These are phyloP conservation scores for Tolypocladium endophyticum DNA, from an alignment of 2,329 filamentous ascomycete genomes.

Conservation along the genomic window DNA sequence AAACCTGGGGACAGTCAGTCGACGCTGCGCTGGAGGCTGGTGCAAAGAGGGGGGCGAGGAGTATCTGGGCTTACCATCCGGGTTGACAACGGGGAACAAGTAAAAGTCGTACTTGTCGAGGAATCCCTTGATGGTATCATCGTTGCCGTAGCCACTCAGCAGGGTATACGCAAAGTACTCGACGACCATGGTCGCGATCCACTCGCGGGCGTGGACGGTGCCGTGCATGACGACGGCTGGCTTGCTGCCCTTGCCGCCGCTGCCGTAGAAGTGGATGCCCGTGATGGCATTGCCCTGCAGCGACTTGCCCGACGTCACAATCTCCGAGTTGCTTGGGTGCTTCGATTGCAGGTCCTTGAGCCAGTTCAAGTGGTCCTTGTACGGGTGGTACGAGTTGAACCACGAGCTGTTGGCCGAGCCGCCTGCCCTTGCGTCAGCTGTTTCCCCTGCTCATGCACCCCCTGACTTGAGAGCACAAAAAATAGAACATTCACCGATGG, in stretches of 20 bases:
- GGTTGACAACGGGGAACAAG: constrained; percentile 52
- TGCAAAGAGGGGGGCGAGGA: not conserved
- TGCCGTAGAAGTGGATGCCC: constrained; percentile 48
- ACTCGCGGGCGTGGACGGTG: constrained; percentile 50
- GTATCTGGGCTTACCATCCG: constrained; percentile 34
- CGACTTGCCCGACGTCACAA: constrained; percentile 38
- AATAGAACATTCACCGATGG: too few species aligned
- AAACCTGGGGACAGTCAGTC: constrained; percentile 32
- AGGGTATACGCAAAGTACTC: constrained; percentile 44
- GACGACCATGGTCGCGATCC: constrained; percentile 45
- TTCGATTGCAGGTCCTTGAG: constrained; percentile 31
- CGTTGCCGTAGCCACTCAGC: constrained; percentile 31
- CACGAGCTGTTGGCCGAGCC: constrained; percentile 24
- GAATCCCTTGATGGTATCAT: constrained; percentile 27
- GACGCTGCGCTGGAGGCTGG: not conserved
- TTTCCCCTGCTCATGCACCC: not conserved
- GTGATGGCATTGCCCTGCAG: constrained; percentile 43
- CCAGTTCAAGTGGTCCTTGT: constrained; percentile 38
- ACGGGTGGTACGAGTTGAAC: constrained; percentile 44
- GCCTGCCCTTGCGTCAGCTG: constrained; percentile 1
- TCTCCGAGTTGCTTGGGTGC: constrained; percentile 32
- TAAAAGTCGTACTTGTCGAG: constrained; percentile 57
- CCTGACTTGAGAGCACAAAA: not conserved
- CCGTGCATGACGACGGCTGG: constrained; percentile 46
- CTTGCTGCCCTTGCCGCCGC: constrained; percentile 29